A percentile compares a stretch with the other conserved stretches of the same genome.
Conservation (phyloP, 2,329 filamentous ascomycete genomes). For the Orbilia quercus region DNA sequence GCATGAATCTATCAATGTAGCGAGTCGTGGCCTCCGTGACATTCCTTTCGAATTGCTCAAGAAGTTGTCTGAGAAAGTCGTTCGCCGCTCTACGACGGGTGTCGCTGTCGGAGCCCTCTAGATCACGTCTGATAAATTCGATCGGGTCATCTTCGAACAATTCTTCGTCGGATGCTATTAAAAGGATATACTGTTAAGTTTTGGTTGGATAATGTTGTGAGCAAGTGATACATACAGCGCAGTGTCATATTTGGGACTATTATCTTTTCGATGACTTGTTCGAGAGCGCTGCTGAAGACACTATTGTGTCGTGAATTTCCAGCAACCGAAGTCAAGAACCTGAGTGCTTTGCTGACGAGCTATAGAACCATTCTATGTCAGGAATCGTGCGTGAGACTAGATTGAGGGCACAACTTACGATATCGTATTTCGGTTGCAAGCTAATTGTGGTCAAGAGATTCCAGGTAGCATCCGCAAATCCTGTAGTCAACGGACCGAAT, state of each 20-base stretch:
- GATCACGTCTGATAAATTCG: constrained; percentile 92
- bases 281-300: constrained; percentile 85
- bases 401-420: constrained; percentile 62
- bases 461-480: constrained; percentile 92
- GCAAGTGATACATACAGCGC: constrained; percentile 64
- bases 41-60: constrained; percentile 85
- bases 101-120: constrained; percentile 96
- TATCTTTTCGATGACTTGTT: constrained; percentile 93
- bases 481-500: constrained; percentile 80
- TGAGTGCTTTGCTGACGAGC: constrained; percentile 90
- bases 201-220: not conserved
- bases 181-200: not conserved
- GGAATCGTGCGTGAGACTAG: not conserved
- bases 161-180: constrained; percentile 84
- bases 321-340: constrained; percentile 91
- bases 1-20: constrained; percentile 87
- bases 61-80: constrained; percentile 88
- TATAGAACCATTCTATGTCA: constrained; percentile 24
- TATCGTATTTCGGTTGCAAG: constrained; percentile 89
- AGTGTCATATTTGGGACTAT: constrained; percentile 92
- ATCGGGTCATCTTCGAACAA: constrained; percentile 99
- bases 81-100: constrained; percentile 91
- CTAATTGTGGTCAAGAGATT: constrained; percentile 87
- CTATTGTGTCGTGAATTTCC: constrained; percentile 80
- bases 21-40: constrained; percentile 88